Evolutionary conservation across 805 yeast genomes (phyloP).

Genomic region (Metschnikowia reukaufii): DNA sequence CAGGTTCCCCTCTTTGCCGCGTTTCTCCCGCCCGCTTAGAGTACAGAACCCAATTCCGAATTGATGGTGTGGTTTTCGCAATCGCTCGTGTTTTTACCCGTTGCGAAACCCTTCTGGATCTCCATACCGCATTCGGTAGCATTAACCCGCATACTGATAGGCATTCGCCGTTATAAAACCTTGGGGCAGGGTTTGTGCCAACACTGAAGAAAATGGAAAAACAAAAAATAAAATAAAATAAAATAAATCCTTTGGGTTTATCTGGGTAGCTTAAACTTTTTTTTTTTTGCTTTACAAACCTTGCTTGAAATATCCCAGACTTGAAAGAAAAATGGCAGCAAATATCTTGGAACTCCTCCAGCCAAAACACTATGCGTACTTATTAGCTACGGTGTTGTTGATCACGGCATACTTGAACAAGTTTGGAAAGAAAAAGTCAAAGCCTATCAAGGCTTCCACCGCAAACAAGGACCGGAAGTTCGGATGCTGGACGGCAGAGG

Average conservation of each 20-base stretch:
- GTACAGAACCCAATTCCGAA: no score
- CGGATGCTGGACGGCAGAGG: constrained; percentile 58
- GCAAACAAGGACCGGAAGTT: constrained; percentile 45
- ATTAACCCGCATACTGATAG: constrained; percentile 15
- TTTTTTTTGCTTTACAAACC: neutral
- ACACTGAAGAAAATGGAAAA: neutral
- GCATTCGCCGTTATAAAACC: constrained; percentile 9
- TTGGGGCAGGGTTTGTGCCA: neutral
- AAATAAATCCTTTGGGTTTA: neutral
- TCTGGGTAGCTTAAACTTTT: neutral
- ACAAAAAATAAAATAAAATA: neutral
- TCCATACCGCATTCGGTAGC: constrained; percentile 15
- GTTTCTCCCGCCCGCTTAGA: constrained; percentile 91
- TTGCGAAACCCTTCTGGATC: constrained; percentile 10
- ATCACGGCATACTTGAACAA: constrained; percentile 10
- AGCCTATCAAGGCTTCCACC: neutral
- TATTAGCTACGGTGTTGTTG: constrained; percentile 12
- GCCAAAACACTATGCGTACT: constrained; percentile 17
- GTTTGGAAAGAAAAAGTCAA: constrained; percentile 3
- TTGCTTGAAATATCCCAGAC: constrained; percentile 1
- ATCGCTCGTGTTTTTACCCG: constrained; percentile 7
- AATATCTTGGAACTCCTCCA: constrained; percentile 5
- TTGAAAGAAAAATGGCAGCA: neutral
- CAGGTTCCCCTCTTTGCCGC: constrained; percentile 76
- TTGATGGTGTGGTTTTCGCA: constrained; percentile 6